Conservation (phyloP, 2,329 filamentous ascomycete genomes). For the Nemania serpens region DNA sequence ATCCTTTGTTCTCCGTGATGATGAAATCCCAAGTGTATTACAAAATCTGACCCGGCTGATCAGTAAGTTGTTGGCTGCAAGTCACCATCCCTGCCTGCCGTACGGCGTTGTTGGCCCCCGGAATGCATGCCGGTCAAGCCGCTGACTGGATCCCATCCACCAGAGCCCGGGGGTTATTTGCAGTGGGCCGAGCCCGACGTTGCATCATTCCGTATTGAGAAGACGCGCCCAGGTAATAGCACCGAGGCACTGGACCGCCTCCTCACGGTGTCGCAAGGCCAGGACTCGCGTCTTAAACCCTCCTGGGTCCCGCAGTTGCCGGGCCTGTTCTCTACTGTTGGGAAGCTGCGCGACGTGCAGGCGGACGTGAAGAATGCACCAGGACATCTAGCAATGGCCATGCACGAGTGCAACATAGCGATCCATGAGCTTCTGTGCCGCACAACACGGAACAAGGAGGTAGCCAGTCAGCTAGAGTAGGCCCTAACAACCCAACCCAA, state of each 20-base stretch:
- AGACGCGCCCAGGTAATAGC: background rate
- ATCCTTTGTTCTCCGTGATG: slow-evolving; percentile 25
- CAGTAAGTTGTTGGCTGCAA: slow-evolving; percentile 28
- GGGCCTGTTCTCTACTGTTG: too few species aligned
- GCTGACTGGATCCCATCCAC: too few species aligned
- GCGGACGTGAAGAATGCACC: slow-evolving; percentile 3
- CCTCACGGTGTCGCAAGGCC: background rate
- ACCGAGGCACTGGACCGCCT: slow-evolving; percentile 1
- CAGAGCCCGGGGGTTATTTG: slow-evolving; percentile 31
- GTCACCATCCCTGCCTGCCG: too few species aligned
- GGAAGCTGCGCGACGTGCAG: too few species aligned
- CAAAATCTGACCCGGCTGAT: slow-evolving; percentile 27
- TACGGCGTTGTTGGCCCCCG: too few species aligned
- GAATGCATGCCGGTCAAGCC: too few species aligned
- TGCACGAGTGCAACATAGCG: slow-evolving; percentile 1
- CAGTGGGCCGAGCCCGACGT: slow-evolving; percentile 29
- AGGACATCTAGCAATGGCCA: slow-evolving; percentile 21
- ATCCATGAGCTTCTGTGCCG: background rate
- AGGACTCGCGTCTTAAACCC: slow-evolving; percentile 20
- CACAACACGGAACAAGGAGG: background rate
- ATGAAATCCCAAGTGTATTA: slow-evolving; percentile 22
- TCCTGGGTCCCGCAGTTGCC: slow-evolving; percentile 25
- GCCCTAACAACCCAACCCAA: too few species aligned
- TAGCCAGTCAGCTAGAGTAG: too few species aligned
- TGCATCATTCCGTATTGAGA: slow-evolving; percentile 10